Base-by-base conservation (phyloP, 345 rosid species). In the Syzygium jambos region DNA sequence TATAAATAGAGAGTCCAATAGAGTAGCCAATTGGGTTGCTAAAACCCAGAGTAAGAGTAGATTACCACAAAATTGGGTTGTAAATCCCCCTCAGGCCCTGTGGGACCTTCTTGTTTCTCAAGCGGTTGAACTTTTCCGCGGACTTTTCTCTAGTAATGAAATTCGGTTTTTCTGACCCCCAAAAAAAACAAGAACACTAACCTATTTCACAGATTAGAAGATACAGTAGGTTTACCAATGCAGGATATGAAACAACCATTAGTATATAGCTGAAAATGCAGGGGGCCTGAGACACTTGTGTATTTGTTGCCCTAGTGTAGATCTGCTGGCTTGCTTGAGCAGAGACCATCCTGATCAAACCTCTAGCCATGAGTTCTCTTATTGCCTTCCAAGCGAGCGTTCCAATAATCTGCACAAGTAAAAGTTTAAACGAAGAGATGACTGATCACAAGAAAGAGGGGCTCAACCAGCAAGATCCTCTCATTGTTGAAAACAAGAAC, bases 251-350 rank as follows among this genome's bases (percentile, higher is more conserved):
- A 83, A 83, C 29, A 52, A 52, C 85, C 54, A 51, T 46, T 30
- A n/a, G 11, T 4, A 6, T 83, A 78, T 27, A 51, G 30, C 29
- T 84, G 52, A 54, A 19, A 84, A 34, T 12, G 29, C 52, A 54
- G 27, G 21, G 38, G 30, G n/a, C 57, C 65, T 27, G 25, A 9
- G 52, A 16, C 27, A 84, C 80, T 88, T 92, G 95, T 88, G 94
- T 93, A 87, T 94, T 93, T 29, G 98, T 94, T 0, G 97, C 95
- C 89, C 97, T 93, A 54, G 98, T 94, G 92, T 96, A 95, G 57
- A 96, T 96, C 93, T 96, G 96, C 91, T 95, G 97, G 94, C 97
- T 94, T 17, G 97, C 86, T 89, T 95, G 96, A 68, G 96, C 90
- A 82, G 96, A 93, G 7, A 95, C 92, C 98, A 95, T 92, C 92